A percentile compares a stretch with the other conserved stretches of the same genome.
Conservation (phyloP, 768 basidiomycete genomes). For the Floccularia luteovirens region DNA sequence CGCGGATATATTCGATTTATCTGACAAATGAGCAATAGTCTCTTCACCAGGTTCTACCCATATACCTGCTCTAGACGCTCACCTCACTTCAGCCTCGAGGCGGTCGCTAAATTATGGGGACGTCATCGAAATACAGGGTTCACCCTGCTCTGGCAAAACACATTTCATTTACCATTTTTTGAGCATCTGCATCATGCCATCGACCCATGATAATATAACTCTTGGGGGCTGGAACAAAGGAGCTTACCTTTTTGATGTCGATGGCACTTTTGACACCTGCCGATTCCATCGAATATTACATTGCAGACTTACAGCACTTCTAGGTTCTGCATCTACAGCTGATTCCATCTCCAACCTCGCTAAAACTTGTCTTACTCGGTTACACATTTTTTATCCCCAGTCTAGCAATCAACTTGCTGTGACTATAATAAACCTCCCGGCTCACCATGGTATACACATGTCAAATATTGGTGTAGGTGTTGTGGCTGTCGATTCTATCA, state of each 20-base stretch:
- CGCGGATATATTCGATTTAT: constrained; percentile 1
- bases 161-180: constrained; percentile 67
- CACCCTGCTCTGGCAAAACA: constrained; percentile 69
- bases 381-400: constrained; percentile 65
- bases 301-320: constrained; percentile 24
- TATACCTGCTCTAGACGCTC: constrained; percentile 25
- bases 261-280: constrained; percentile 51
- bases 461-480: constrained; percentile 52
- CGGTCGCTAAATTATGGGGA: constrained; percentile 38
- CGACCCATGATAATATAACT: constrained; percentile 14
- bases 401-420: constrained; percentile 65
- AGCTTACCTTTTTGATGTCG: constrained; percentile 66
- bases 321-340: neutral
- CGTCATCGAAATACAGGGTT: constrained; percentile 72
- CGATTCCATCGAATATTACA: constrained; percentile 48
- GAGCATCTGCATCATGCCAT: constrained; percentile 50
- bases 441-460: constrained; percentile 41
- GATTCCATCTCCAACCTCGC: constrained; percentile 11
- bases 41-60: constrained; percentile 18
- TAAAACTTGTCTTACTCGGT: constrained; percentile 32
- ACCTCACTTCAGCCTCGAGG: constrained; percentile 12
- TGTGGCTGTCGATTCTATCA: constrained; percentile 70
- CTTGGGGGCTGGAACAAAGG: constrained; percentile 58
- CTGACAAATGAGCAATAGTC: constrained; percentile 12
- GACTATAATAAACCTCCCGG: constrained; percentile 51